A percentile compares a stretch with the other conserved stretches of the same genome.
phyloP scores from a whole-genome alignment of 768 basidiomycete species.

The Leucocoprinus sp. region DNA sequence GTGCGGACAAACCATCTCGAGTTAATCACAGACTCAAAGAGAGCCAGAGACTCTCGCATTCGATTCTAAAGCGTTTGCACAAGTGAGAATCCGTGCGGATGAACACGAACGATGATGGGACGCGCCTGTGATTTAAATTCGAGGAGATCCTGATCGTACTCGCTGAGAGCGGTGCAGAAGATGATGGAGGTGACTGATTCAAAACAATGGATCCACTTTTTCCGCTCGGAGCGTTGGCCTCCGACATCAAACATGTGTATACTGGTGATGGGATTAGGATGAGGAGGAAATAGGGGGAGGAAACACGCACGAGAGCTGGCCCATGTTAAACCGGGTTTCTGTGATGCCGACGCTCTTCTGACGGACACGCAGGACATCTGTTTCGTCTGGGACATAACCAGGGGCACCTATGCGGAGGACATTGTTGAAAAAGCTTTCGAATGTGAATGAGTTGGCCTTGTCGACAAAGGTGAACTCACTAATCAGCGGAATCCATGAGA shows the following conservation, averaged over 20 bases:
- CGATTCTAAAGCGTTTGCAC: constrained; percentile 63
- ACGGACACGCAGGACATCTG: constrained; percentile 82
- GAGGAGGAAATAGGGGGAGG: not conserved
- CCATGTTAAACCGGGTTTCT: constrained; percentile 78
- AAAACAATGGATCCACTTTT: constrained; percentile 74
- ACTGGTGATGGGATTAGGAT: constrained; percentile 16
- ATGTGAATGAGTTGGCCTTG: not conserved
- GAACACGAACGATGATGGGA: constrained; percentile 8
- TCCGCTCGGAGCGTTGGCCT: constrained; percentile 73
- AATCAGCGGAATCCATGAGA: constrained; percentile 89
- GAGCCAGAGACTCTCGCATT: constrained; percentile 85
- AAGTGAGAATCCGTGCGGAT: not conserved
- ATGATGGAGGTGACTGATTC: constrained; percentile 57
- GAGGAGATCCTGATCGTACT: constrained; percentile 67
- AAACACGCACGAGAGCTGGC: constrained; percentile 46
- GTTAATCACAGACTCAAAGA: constrained; percentile 90
- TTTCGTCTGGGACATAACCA: constrained; percentile 80
- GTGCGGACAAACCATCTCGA: constrained; percentile 90
- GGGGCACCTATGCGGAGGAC: constrained; percentile 75
- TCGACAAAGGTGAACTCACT: constrained; percentile 44
- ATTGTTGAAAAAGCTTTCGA: constrained; percentile 71
- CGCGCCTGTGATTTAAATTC: constrained; percentile 60
- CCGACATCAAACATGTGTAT: constrained; percentile 75
- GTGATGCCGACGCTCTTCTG: constrained; percentile 86
- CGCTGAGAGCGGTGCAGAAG: constrained; percentile 60